Percentiles rank a stretch among this genome's conserved stretches.
These are phyloP conservation scores for Eucalyptus curtisii DNA, from an alignment of 345 rosid genomes.

Conservation along the genomic window DNA sequence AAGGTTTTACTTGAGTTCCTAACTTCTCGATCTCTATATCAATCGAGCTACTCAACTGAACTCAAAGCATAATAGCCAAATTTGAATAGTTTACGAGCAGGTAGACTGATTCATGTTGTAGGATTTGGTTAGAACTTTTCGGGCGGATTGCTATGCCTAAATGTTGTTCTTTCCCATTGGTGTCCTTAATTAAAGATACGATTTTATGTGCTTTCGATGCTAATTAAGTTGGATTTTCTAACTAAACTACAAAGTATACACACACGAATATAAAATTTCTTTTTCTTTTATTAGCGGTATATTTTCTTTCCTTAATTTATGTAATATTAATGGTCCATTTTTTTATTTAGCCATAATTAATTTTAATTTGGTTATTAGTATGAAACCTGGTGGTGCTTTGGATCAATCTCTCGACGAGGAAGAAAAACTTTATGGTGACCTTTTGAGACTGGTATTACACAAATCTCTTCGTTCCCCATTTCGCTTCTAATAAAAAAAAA, in stretches of 20 bases:
- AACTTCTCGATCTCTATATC: not conserved
- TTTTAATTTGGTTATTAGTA: conserved; percentile 12
- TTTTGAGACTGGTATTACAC: conserved; percentile 63
- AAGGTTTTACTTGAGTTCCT: not conserved
- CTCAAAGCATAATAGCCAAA: not conserved
- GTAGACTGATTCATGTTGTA: not conserved
- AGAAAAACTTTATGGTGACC: conserved; percentile 56
- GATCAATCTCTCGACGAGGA: conserved; percentile 72
- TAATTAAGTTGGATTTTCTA: not conserved
- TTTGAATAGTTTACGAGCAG: not conserved
- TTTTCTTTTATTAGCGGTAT: not conserved
- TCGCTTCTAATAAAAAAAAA: not conserved
- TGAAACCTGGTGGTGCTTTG: conserved; percentile 43
- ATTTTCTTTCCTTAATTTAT: not conserved
- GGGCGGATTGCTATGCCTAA: not conserved
- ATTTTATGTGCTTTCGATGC: not conserved
- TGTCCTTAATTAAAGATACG: not conserved
- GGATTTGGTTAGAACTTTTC: not conserved
- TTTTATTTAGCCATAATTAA: not conserved
- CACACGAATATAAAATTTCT: rapidly evolving
- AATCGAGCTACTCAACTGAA: not conserved
- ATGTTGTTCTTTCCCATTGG: not conserved
- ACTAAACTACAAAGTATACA: not conserved
- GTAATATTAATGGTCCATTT: not conserved
- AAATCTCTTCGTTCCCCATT: not conserved